These are phyloP conservation scores for Solanum pimpinellifolium DNA, from an alignment of 257 asterid genomes.

Conservation along the genomic window DNA sequence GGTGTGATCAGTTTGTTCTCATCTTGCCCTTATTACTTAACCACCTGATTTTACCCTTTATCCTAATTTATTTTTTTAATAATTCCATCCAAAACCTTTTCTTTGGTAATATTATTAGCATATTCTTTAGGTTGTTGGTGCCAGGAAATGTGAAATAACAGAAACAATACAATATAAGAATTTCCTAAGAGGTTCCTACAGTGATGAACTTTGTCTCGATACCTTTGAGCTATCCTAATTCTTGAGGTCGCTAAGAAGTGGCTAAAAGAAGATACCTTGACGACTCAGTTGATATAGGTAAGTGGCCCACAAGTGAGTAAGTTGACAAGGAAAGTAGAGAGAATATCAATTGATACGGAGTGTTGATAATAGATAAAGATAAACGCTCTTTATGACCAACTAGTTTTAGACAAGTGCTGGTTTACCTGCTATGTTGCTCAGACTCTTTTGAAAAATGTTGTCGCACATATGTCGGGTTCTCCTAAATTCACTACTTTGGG, in stretches of 20 bases:
- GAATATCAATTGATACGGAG: neutral
- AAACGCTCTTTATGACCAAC: neutral
- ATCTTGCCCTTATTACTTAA: neutral
- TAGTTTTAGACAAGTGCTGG: neutral
- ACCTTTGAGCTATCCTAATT: neutral
- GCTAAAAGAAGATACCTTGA: neutral
- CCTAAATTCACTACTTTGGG: neutral
- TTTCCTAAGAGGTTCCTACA: neutral
- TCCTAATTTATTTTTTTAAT: neutral
- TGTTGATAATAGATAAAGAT: neutral
- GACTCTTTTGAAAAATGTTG: neutral
- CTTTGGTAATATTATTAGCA: neutral
- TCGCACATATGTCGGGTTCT: neutral
- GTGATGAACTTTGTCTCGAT: neutral
- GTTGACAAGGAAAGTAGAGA: neutral
- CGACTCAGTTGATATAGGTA: neutral
- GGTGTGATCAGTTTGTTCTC: neutral
- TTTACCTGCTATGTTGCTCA: neutral
- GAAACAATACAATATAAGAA: neutral
- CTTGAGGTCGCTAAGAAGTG: neutral
- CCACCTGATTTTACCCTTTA: neutral
- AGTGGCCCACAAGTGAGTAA: neutral
- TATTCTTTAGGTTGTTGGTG: neutral
- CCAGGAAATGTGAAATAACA: neutral
- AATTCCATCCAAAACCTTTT: neutral